Conservation (phyloP, 768 basidiomycete species). For the Neoboletus subvelutipes region DNA sequence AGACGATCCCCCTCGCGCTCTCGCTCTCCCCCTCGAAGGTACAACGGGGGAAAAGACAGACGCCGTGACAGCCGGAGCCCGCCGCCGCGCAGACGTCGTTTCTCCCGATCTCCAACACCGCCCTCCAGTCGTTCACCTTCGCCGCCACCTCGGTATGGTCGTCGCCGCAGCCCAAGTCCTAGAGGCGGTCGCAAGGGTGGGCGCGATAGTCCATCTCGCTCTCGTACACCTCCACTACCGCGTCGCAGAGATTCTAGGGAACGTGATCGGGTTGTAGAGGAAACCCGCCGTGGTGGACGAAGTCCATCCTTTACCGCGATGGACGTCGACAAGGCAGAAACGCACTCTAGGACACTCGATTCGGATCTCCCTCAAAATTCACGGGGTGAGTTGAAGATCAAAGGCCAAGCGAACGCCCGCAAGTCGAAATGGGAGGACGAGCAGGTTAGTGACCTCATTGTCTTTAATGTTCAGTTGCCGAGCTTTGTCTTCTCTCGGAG, state of each 20-base stretch:
- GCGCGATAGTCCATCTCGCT: slow-evolving; percentile 35
- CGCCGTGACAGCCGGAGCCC: slow-evolving; percentile 34
- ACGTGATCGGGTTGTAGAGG: slow-evolving; percentile 17
- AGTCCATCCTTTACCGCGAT: slow-evolving; percentile 26
- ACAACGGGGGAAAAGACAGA: slow-evolving; percentile 16
- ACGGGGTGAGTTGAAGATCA: slow-evolving; percentile 65
- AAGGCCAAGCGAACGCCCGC: slow-evolving; percentile 62
- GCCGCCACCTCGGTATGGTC: slow-evolving; percentile 36
- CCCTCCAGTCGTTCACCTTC: slow-evolving; percentile 45
- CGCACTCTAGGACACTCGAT: slow-evolving; percentile 26
- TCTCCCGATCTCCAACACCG: slow-evolving; percentile 48
- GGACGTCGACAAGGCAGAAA: slow-evolving; percentile 25
- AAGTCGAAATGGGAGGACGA: slow-evolving; percentile 56
- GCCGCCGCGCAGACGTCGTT: slow-evolving; percentile 40
- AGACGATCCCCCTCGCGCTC: slow-evolving; percentile 34
- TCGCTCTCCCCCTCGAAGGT: slow-evolving; percentile 30
- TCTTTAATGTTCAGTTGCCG: slow-evolving; percentile 1
- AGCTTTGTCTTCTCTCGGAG: slow-evolving; percentile 18
- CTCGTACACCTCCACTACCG: slow-evolving; percentile 33
- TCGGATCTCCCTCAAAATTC: slow-evolving; percentile 33
- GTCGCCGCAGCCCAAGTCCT: slow-evolving; percentile 47
- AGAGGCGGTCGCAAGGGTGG: slow-evolving; percentile 30
- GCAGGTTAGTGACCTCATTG: slow-evolving; percentile 18
- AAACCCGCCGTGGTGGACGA: slow-evolving; percentile 25
- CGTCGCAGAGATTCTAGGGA: slow-evolving; percentile 33